phyloP scores from a whole-genome alignment of 2,329 filamentous ascomycete genomes.

The Rasamsonia emersonii region DNA sequence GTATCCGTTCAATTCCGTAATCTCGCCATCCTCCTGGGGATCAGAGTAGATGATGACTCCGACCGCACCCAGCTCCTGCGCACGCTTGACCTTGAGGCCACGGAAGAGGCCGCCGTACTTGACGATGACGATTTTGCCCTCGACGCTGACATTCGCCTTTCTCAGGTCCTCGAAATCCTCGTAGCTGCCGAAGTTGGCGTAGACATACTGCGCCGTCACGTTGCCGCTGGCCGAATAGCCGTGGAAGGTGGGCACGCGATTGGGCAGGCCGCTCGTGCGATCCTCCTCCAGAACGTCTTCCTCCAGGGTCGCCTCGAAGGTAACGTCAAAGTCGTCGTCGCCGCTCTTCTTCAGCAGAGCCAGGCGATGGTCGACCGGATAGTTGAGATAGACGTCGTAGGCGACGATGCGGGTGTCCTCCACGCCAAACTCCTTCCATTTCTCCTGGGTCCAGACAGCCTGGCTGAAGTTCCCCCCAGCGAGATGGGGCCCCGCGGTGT shows the following conservation, averaged over 20 bases:
- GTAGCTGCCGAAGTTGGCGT: constrained; percentile 84
- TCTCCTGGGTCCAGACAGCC: constrained; percentile 65
- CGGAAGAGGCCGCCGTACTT: constrained; percentile 84
- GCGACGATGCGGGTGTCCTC: constrained; percentile 48
- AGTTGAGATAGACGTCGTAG: constrained; percentile 73
- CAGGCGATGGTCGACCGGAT: constrained; percentile 62
- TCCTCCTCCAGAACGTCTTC: constrained; percentile 83
- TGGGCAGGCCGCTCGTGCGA: constrained; percentile 60
- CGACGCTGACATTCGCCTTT: constrained; percentile 62
- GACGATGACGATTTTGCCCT: constrained; percentile 78
- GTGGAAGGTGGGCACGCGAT: constrained; percentile 82
- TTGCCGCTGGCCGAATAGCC: constrained; percentile 91
- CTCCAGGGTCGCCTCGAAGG: constrained; percentile 70
- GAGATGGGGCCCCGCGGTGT: constrained; percentile 66
- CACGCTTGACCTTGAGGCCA: constrained; percentile 85
- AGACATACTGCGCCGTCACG: constrained; percentile 79
- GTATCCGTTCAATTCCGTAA: constrained; percentile 74
- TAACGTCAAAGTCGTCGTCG: constrained; percentile 41
- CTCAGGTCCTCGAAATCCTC: constrained; percentile 75
- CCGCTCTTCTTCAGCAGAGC: constrained; percentile 50
- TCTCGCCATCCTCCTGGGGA: constrained; percentile 76
- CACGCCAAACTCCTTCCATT: constrained; percentile 65
- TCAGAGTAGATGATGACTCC: constrained; percentile 81
- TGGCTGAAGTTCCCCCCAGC: constrained; percentile 71
- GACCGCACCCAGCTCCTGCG: constrained; percentile 81